Evolutionary conservation across 2,329 filamentous ascomycete genomes (phyloP).

Genomic region (Fusarium penzigii): DNA sequence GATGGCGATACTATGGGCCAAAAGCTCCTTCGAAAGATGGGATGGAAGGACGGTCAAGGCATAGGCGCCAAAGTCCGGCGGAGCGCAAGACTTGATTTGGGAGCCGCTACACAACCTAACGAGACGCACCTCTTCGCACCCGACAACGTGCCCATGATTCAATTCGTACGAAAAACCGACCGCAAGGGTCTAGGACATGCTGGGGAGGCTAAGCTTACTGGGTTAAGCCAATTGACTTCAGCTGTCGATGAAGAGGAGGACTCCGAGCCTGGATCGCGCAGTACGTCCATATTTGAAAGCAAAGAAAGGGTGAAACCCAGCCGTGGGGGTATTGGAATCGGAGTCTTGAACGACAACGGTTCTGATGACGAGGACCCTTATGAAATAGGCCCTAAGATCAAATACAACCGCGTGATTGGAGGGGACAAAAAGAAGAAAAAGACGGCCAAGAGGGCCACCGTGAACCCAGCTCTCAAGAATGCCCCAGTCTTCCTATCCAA

Average conservation of each 20-base stretch:
- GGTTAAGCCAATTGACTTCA: conserved; percentile 30
- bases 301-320: conserved; percentile 54
- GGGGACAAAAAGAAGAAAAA: conserved; percentile 82
- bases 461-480: conserved; percentile 64
- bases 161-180: conserved; percentile 65
- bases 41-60: conserved; percentile 92
- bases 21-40: conserved; percentile 86
- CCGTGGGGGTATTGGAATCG: conserved; percentile 78
- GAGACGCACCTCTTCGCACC: conserved; percentile 80
- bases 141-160: conserved; percentile 71
- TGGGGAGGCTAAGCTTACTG: conserved; percentile 56
- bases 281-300: conserved; percentile 19
- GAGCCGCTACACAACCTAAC: conserved; percentile 39
- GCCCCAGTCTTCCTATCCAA: conserved; percentile 78
- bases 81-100: conserved; percentile 63
- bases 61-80: conserved; percentile 84
- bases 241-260: conserved; percentile 43
- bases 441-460: conserved; percentile 49
- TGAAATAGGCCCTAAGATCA: conserved; percentile 86
- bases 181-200: conserved; percentile 70
- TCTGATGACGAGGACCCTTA: conserved; percentile 96
- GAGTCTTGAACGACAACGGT: conserved; percentile 86
- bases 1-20: conserved; percentile 84
- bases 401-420: conserved; percentile 79
- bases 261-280: conserved; percentile 34